These are phyloP conservation scores for Suhomyces emberorum DNA, from an alignment of 805 yeast species.

Conservation along the genomic window DNA sequence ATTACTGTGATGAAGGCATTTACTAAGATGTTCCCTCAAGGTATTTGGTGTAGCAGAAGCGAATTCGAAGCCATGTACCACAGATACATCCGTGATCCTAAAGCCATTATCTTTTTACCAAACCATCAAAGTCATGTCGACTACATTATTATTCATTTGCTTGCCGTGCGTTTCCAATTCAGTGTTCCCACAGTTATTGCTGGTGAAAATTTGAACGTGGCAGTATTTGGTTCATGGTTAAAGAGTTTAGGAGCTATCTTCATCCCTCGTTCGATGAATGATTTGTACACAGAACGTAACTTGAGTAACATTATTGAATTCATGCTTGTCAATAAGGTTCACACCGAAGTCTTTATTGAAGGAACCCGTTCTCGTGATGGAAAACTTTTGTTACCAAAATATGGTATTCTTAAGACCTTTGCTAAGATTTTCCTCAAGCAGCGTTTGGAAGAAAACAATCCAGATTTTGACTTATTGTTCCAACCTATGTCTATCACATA, in stretches of 20 bases:
- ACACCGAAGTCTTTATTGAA: constrained; percentile 59
- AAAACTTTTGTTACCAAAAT: constrained; percentile 59
- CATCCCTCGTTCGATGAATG: constrained; percentile 50
- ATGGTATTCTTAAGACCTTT: constrained; percentile 55
- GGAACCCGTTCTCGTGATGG: constrained; percentile 69
- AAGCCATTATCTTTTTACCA: constrained; percentile 50
- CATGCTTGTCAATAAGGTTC: constrained; percentile 44
- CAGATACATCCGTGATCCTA: constrained; percentile 35
- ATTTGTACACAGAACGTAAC: constrained; percentile 44
- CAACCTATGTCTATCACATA: constrained; percentile 59
- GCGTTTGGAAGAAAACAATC: constrained; percentile 12
- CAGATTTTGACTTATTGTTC: constrained; percentile 32
- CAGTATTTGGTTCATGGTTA: constrained; percentile 49
- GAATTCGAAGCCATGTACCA: constrained; percentile 29
- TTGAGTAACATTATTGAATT: constrained; percentile 48
- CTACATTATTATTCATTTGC: constrained; percentile 54
- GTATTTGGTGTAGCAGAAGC: constrained; percentile 35
- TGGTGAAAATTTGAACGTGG: constrained; percentile 63
- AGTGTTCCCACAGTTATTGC: constrained; percentile 58
- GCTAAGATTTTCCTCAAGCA: constrained; percentile 46
- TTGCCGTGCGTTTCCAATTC: constrained; percentile 51
- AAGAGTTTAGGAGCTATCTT: constrained; percentile 54
- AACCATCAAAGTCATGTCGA: constrained; percentile 63
- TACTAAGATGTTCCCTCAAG: constrained; percentile 39
- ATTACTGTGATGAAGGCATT: constrained; percentile 34